Conservation (phyloP, 306 rosid species). For the Betula pendula region DNA sequence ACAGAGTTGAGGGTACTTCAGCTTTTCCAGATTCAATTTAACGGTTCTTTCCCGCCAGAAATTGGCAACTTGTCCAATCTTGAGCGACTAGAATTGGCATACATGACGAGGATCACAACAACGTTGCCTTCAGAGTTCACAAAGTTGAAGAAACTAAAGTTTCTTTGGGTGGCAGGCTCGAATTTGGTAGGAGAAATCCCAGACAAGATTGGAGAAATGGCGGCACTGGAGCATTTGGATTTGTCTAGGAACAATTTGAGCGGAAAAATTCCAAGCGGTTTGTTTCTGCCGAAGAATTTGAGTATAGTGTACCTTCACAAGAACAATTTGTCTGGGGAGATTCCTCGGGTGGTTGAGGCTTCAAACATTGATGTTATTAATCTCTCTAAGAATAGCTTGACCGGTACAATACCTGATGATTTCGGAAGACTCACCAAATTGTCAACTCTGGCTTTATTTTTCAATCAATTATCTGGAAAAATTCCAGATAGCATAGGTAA, state of each 20-base stretch:
- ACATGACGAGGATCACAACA: constrained; percentile 19
- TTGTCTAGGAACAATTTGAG: constrained; percentile 33
- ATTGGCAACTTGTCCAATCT: constrained; percentile 64
- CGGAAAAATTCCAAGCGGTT: constrained; percentile 52
- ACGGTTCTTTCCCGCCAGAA: constrained; percentile 57
- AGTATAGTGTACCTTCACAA: constrained; percentile 32
- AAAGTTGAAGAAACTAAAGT: constrained; percentile 52
- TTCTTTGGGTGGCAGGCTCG: constrained; percentile 19
- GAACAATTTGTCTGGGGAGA: constrained; percentile 49
- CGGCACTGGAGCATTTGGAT: constrained; percentile 51
- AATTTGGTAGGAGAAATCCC: constrained; percentile 64
- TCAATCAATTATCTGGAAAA: constrained; percentile 53
- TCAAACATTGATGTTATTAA: constrained; percentile 40
- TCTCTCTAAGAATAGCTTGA: constrained; percentile 40
- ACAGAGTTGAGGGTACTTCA: constrained; percentile 39
- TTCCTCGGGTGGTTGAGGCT: constrained; percentile 57
- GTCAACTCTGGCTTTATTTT: constrained; percentile 29
- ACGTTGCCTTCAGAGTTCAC: constrained; percentile 45
- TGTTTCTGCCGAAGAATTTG: constrained; percentile 53
- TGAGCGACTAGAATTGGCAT: constrained; percentile 34
- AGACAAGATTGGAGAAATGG: constrained; percentile 48
- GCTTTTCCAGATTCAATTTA: constrained; percentile 24
- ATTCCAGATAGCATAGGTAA: constrained; percentile 54
- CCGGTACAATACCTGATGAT: constrained; percentile 54
- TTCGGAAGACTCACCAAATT: constrained; percentile 55